Conservation (phyloP, 257 asterid species). For the Solanum commersonii region DNA sequence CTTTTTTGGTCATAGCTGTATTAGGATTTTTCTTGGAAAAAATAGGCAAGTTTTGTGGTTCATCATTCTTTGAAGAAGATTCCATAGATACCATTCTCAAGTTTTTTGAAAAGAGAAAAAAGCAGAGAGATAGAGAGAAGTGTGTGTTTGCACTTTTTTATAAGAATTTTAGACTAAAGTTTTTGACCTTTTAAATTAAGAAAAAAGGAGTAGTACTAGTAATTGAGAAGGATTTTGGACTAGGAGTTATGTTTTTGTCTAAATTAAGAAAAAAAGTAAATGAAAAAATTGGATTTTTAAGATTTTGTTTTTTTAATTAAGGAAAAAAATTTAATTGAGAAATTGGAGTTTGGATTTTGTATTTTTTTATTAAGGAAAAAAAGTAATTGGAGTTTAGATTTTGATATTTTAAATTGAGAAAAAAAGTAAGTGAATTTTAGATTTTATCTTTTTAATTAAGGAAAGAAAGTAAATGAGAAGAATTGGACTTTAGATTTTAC, state of each 20-base stretch:
- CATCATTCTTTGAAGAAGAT: background rate
- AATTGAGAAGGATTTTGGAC: background rate
- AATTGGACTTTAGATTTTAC: background rate
- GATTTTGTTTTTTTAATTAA: background rate
- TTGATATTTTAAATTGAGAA: background rate
- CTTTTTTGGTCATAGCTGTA: conserved; percentile 5
- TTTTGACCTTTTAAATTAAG: background rate
- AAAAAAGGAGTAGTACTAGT: background rate
- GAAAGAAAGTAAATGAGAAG: background rate
- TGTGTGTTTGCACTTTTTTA: background rate
- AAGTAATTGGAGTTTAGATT: background rate
- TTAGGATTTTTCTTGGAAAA: background rate
- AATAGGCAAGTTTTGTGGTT: background rate
- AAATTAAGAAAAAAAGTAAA: background rate
- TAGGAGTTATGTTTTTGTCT: background rate
- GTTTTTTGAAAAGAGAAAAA: background rate
- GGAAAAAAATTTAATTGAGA: background rate
- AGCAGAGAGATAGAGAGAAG: background rate
- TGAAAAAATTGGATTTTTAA: background rate
- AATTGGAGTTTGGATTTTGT: background rate
- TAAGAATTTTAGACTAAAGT: background rate
- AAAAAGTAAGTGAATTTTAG: background rate
- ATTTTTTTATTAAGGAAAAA: background rate
- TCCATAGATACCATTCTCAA: background rate
- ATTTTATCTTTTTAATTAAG: background rate